Base-by-base conservation (phyloP, 2,329 filamentous ascomycete genomes). In the Colletotrichum paranaense region DNA sequence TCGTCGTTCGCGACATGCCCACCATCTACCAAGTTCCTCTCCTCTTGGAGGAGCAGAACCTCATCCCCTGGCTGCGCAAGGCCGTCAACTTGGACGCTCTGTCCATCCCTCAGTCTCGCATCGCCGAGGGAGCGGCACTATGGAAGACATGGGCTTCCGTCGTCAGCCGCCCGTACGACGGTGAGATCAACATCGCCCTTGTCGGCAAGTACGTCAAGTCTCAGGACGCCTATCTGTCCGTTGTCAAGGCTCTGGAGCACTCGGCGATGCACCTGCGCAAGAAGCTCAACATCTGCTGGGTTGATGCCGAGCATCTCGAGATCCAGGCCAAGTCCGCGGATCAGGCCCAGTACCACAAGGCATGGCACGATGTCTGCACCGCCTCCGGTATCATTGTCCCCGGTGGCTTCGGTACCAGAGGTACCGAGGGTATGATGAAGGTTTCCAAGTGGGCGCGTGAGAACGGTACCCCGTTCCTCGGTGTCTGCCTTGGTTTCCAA, bases 21-120 rank as follows among this genome's bases (percentile, higher is more conserved):
- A 95, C 95, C 14, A 97, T 94, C 65, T 99, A 99, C 84, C 95
- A 98, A 76, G 96, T 98, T 3, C 97, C 97, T 1, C 88, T 98
- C n/a, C 92, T 98, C 28, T 92, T 98, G 16, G 90, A 96, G 77
- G 88, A 95, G 77, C 94, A 98, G 84, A 90, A 92, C 28, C 87
- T 98, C 2, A 86, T 96, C 9, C 82, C 87, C 14, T 88, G 91
- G n/a, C 86, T 98, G 67, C 88, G 87, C 49, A 84, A 88, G 22
- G 88, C 91, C 22, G 87, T 98, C 38, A 87, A 88, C 46, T 88
- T 98, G 12, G 89, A 93, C 74, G 81, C 84, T 22, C 79, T 92
- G 59, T 77, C 80, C 12, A 87, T 91, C 62, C 78, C 91, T 1
- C 84, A 88, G 5, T 80, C 84, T 3, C 86, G 93, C 62, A 80